phyloP scores from a whole-genome alignment of 1,139 yeast species.

The Geotrichum restrictum region DNA sequence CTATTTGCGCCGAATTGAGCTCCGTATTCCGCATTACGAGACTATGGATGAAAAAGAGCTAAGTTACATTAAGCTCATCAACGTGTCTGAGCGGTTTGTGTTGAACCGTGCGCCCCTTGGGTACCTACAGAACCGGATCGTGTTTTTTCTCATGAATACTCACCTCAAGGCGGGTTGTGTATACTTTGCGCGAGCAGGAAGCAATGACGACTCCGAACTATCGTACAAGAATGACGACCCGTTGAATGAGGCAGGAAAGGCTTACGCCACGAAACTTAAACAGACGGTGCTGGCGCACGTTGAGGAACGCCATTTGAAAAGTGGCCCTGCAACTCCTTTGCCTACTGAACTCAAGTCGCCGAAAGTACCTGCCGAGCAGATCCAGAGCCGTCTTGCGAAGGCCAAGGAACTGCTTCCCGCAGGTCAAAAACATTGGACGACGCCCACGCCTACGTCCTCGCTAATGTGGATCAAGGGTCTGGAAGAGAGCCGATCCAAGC shows the following conservation, averaged over 20 bases:
- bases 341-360: slow-evolving; percentile 2
- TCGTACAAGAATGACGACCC: slow-evolving; percentile 40
- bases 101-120: slow-evolving; percentile 81
- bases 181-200: slow-evolving; percentile 67
- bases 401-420: slow-evolving; percentile 18
- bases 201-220: slow-evolving; percentile 29
- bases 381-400: slow-evolving; percentile 21
- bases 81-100: slow-evolving; percentile 84
- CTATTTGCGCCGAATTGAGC: slow-evolving; percentile 46
- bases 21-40: slow-evolving; percentile 46
- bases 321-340: slow-evolving; percentile 4
- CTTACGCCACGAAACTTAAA: slow-evolving; percentile 42
- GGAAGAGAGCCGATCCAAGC: slow-evolving; percentile 17
- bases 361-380: slow-evolving; percentile 19
- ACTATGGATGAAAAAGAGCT: slow-evolving; percentile 50
- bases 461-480: slow-evolving; percentile 18
- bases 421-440: slow-evolving; percentile 21
- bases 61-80: slow-evolving; percentile 74
- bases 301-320: slow-evolving; percentile 26
- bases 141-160: slow-evolving; percentile 83
- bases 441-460: slow-evolving; percentile 22
- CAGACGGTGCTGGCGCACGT: slow-evolving; percentile 43
- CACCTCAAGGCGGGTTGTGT: slow-evolving; percentile 81
- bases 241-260: slow-evolving; percentile 38
- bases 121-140: slow-evolving; percentile 81